Percentiles rank a stretch among this genome's conserved stretches.
phyloP scores from a whole-genome alignment of 106 monocot genomes.

The Platanthera guangdongensis region DNA sequence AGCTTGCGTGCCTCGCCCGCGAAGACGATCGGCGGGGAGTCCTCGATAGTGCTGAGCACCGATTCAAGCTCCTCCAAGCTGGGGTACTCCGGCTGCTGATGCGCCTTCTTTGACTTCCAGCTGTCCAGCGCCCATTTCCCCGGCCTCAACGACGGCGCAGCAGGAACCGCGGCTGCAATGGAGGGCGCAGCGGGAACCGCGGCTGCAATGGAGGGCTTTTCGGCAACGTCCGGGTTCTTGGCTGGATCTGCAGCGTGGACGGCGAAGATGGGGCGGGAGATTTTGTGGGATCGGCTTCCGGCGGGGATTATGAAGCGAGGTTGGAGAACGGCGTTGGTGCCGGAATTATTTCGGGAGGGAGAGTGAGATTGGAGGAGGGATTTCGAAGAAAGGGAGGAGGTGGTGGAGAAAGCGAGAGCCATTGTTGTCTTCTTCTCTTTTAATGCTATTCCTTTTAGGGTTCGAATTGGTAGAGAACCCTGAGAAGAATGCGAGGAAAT shows the following conservation, averaged over 20 bases:
- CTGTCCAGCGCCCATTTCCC: slow-evolving; percentile 60
- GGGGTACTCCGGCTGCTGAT: slow-evolving; percentile 80
- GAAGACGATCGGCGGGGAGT: slow-evolving; percentile 77
- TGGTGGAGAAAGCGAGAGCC: slow-evolving; percentile 1
- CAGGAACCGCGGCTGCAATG: neutral
- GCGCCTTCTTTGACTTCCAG: slow-evolving; percentile 77
- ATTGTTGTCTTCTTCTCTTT: neutral
- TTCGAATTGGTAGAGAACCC: neutral
- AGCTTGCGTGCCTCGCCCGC: slow-evolving; percentile 76
- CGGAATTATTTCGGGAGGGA: neutral
- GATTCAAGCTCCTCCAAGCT: slow-evolving; percentile 47
- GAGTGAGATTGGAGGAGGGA: neutral
- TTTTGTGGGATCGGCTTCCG: neutral
- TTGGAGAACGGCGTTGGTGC: neutral
- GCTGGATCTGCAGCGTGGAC: slow-evolving; percentile 5
- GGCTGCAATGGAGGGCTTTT: neutral
- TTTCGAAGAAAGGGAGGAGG: neutral
- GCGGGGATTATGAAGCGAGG: neutral
- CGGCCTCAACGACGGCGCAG: slow-evolving; percentile 6
- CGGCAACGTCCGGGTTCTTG: slow-evolving; percentile 3
- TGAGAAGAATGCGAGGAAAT: neutral
- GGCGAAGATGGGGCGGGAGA: neutral
- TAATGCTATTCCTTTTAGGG: neutral
- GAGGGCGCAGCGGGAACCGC: slow-evolving; percentile 4
- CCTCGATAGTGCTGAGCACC: slow-evolving; percentile 57